Evolutionary conservation across 768 basidiomycete genomes (phyloP).

Genomic region (Panus rudis): DNA sequence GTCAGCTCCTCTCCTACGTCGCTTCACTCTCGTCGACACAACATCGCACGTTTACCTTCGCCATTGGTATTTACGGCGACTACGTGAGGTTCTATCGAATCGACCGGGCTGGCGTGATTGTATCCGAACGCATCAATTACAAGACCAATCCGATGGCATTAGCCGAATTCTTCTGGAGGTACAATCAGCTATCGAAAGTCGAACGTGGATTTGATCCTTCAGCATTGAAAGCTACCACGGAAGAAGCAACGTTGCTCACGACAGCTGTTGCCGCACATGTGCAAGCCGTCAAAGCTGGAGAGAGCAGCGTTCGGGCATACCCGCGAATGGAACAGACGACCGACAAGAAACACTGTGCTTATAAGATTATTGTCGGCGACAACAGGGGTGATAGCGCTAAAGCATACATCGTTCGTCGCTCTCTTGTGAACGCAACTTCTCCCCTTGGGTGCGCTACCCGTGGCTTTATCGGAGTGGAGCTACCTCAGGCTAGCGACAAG

Average conservation of each 20-base stretch:
- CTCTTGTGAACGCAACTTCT: neutral
- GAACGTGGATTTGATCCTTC: constrained; percentile 4
- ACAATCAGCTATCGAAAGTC: neutral
- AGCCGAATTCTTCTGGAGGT: constrained; percentile 3
- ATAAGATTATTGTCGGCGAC: neutral
- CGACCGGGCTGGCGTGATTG: constrained; percentile 4
- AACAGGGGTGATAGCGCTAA: neutral
- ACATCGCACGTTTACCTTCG: constrained; percentile 1
- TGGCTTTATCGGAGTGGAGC: constrained; percentile 9
- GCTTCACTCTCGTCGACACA: neutral
- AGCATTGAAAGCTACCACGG: neutral
- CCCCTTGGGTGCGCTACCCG: constrained; percentile 2
- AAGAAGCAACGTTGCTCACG: neutral
- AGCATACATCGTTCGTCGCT: constrained; percentile 1
- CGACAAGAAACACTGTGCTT: neutral
- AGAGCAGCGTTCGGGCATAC: neutral
- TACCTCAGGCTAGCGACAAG: no score
- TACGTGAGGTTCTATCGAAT: constrained; percentile 2
- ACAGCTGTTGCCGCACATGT: constrained; percentile 1
- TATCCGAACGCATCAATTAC: constrained; percentile 2
- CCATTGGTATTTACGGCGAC: neutral
- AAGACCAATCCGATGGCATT: neutral
- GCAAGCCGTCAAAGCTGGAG: neutral
- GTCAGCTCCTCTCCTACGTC: neutral
- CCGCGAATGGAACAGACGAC: neutral